Evolutionary conservation across 495 filamentous ascomycete species (phyloP), one percentile per base, ranked within the genome.

Genomic region (Neurospora sublineolata): DNA sequence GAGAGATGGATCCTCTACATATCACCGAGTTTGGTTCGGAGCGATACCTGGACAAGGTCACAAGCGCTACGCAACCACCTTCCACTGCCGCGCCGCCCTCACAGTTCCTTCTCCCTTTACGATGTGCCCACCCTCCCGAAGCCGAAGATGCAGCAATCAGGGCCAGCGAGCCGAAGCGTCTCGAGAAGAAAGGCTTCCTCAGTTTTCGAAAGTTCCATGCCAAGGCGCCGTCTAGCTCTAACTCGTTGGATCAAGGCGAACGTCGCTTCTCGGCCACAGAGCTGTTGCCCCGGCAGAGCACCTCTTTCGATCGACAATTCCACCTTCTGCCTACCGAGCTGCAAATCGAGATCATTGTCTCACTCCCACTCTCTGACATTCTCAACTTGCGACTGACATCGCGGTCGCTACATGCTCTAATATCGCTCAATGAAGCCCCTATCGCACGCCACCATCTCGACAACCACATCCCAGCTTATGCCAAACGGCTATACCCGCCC

Each of bases 1-100:
- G 70, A 60, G 69, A 78, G 75, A 86, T 87, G 85, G 86, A 88
- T 71, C 85, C 82, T 75, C 77, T 83, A 70, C 86, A 88, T 69
- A 79, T 86, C 58, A 86, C 85, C 64, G 86, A 88, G 73, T 88
- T 88, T 81, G 86, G 85, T 68, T 88, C 86, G 67, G 80, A 82
- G 76, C 84, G 84, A 73, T 88, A 84, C 72, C 81, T 86, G 69
- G 80, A 83, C 20, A 88, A 88, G 76, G 76, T 87, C 68, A 77
- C 79, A 69, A 78, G 77, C 37, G 75, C 71, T 41, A 72, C 76
- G 20, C 80, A 81, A 46, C 69, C 75, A 18, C 7, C 69, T 39
- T 70, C 72, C 16, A 42, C 33, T 37, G 33, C 70, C 58, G 67
- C 42, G 6, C 46, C 70, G 18, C 73, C 76, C 39, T 81, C 81